phyloP scores from a whole-genome alignment of 129 eudicot genomes.

The Saussurea involucrata region DNA sequence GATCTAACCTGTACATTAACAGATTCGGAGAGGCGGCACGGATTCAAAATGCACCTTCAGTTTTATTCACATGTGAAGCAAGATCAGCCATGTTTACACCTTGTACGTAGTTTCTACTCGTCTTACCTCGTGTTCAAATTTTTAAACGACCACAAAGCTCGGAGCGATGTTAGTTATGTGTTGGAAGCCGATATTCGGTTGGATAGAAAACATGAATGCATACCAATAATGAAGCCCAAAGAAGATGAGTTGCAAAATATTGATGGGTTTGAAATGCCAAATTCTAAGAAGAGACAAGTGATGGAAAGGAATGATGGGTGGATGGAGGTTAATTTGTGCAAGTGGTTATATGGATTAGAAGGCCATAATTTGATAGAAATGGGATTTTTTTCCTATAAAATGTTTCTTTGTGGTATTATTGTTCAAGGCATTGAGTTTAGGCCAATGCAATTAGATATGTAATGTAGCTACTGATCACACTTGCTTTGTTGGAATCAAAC shows the following conservation, averaged over 20 bases:
- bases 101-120: not conserved
- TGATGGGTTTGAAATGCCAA: not conserved
- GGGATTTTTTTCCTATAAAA: not conserved
- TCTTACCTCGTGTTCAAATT: constrained; percentile 19
- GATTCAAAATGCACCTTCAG: not conserved
- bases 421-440: too few species aligned
- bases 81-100: constrained; percentile 14
- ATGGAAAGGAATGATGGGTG: constrained; percentile 20
- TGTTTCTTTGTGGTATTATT: too few species aligned
- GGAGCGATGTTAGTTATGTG: not conserved
- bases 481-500: too few species aligned
- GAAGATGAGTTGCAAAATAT: not conserved
- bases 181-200: not conserved
- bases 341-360: not conserved
- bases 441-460: too few species aligned
- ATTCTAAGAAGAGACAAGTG: not conserved
- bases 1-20: not conserved
- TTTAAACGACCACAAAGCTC: not conserved
- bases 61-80: not conserved
- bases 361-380: not conserved
- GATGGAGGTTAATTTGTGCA: constrained; percentile 10
- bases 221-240: constrained; percentile 12
- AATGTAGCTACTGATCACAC: too few species aligned
- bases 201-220: not conserved
- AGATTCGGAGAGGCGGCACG: constrained; percentile 11